These are phyloP conservation scores for Sicyos baderoa DNA, from an alignment of 306 rosid species.

Conservation along the genomic window DNA sequence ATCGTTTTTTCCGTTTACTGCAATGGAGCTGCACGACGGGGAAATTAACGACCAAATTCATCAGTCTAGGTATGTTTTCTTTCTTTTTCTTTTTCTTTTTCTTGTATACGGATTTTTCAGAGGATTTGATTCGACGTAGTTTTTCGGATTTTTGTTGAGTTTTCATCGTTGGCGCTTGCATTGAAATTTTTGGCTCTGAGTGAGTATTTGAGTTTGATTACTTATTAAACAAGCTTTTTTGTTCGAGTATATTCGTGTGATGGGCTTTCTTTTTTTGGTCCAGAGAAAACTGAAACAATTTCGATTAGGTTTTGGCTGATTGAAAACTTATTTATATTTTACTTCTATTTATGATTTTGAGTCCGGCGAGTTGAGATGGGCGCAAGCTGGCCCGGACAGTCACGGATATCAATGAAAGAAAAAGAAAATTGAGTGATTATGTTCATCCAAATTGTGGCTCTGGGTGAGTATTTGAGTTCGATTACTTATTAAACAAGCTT, in stretches of 20 bases:
- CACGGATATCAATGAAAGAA: too few relatives aligned
- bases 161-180: neutral
- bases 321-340: neutral
- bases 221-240: neutral
- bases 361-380: too few relatives aligned
- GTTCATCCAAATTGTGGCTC: neutral
- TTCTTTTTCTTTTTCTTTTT: neutral
- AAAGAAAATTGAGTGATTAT: too few relatives aligned
- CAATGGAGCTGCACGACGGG: conserved; percentile 17
- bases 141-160: neutral
- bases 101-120: neutral
- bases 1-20: neutral
- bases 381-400: too few relatives aligned
- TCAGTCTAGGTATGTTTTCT: conserved; percentile 9
- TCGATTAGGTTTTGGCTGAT: neutral
- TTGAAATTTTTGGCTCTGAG: neutral
- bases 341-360: too few relatives aligned
- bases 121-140: neutral
- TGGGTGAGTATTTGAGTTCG: neutral
- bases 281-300: neutral
- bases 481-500: neutral
- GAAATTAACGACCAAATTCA: neutral
- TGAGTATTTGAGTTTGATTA: neutral
- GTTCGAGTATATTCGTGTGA: neutral
- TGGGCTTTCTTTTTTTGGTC: neutral